Base-by-base conservation (phyloP, 805 yeast genomes). In the Wickerhamomyces pijperi region DNA sequence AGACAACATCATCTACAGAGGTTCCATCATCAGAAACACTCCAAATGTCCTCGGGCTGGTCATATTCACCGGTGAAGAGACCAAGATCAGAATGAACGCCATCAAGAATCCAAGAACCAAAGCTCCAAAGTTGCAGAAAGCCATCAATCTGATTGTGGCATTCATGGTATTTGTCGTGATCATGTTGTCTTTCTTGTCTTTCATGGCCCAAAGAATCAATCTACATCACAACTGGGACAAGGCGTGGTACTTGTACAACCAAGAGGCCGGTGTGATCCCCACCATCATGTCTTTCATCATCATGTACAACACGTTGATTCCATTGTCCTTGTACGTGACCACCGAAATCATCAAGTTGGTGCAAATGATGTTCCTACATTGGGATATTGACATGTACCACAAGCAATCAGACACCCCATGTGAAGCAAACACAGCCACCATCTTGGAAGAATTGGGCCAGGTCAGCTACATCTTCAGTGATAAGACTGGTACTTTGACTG, bases 401-500 rank as follows among this genome's bases (percentile, higher is more conserved):
- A 67, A 67, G 15, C 82, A 75, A 25, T 72, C 86, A 7, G 76
- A 92, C 51, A 92, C 95, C 0, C 95, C 95, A 0, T 90, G 95
- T 36, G 95, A 84, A 50, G 94, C 96, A 0, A 78, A 90, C 55
- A 88, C 97, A 0, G 95, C 97, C 0, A 84, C 97, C 0, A 86
- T 92, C 47, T 71, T 92, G 46, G 99, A 92, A 56, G 98, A 92
- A 60, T 65, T 92, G 50, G 99, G 99, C 3, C 99, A 92, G 56
- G 97, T 94, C 1, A 81, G 95, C 36, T 88, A 90, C 54, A 72
- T 92, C 3, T 92, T 92, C 57, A 83, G 95, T 43, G 99, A 92
- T 60, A 92, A 92, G 58, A 92, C 98, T 0, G 99, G 99, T 9
- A 92, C 99, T 0, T 68, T 92, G 44, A 92, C 99, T 1, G 97